Evolutionary conservation across 2,329 filamentous ascomycete genomes (phyloP), one percentile per base, ranked within the genome.

Genomic region (Ascochyta koolunga): DNA sequence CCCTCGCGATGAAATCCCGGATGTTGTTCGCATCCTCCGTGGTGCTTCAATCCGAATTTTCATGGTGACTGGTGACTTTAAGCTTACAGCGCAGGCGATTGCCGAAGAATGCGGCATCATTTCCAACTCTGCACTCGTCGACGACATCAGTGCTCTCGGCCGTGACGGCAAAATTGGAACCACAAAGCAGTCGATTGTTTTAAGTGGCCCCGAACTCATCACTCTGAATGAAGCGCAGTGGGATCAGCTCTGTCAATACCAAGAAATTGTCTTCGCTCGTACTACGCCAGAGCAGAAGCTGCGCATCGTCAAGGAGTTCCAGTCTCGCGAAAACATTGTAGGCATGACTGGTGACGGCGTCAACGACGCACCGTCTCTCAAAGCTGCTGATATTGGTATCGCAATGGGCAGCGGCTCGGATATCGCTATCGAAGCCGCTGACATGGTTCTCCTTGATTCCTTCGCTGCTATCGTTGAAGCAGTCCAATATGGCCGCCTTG

Each of bases 41-140:
- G 79, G 83, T 1, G 89, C 90, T 4, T 87, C 88, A 1, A 88
- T 93, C 48, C 80, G 86, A n/a, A 86, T 91, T 25, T 88, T 89
- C 72, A 93, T 93, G 89, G 89, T 92, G 0, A 93, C 89, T 1
- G 89, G 89, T 9, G 89, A 93, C 66, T 91, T 89, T 68, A 86
- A 87, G 22, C 80, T 91, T 15, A 93, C 89, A 0, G 89, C 89
- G 0, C 80, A 86, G 57, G 87, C 89, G 1, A 91, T 93, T 57
- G 88, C 89, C 0, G 79, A 82, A 3, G 84, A 91, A 49, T 90
- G 88, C 55, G 87, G 89, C 8, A 91, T 91, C 66, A 81, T 92
- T 46, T 88, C 80, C 1, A 80, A 79, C 36, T 76, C 77, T 0
- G 69, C 75, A 2, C 50, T 66, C 69, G 74, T 89, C 3, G 82